Percentiles rank a stretch among this genome's conserved stretches.
phyloP scores from a whole-genome alignment of 2,329 filamentous ascomycete genomes.

The Diaporthe longicolla region DNA sequence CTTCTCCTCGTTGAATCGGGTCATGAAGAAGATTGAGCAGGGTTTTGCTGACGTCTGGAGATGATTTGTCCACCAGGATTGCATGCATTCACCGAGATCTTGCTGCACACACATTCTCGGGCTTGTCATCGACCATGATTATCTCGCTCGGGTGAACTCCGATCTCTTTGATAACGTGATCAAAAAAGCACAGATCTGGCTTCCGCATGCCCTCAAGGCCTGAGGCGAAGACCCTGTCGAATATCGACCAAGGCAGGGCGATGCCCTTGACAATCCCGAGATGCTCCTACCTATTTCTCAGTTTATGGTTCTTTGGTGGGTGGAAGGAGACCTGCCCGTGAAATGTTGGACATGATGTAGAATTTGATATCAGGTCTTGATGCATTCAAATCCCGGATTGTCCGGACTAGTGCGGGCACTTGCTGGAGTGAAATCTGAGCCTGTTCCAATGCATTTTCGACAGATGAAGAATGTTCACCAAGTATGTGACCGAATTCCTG shows the following conservation, averaged over 20 bases:
- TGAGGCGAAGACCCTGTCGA: not conserved
- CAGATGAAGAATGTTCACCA: not conserved
- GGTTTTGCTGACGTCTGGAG: not conserved
- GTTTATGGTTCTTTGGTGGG: not conserved
- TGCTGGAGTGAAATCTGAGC: not conserved
- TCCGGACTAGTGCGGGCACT: not conserved
- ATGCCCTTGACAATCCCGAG: not conserved
- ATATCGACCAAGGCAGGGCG: not conserved
- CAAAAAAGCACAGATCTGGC: conserved; percentile 4
- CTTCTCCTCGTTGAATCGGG: not conserved
- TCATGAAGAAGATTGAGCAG: not conserved
- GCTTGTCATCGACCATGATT: not conserved
- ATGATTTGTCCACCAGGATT: not conserved
- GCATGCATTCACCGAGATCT: not conserved
- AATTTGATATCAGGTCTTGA: not conserved
- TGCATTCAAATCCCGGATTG: not conserved
- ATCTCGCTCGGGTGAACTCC: not conserved
- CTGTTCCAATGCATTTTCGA: not conserved
- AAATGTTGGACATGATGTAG: conserved; percentile 6
- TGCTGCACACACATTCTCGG: conserved; percentile 1
- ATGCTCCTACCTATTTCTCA: not conserved
- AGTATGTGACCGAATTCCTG: not conserved
- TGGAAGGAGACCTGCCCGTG: not conserved
- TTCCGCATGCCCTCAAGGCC: conserved; percentile 4
- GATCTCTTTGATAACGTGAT: not conserved